A percentile compares a stretch with the other conserved stretches of the same genome.
phyloP scores from a whole-genome alignment of 202 grass and related monocot species.

The Setaria italica region DNA sequence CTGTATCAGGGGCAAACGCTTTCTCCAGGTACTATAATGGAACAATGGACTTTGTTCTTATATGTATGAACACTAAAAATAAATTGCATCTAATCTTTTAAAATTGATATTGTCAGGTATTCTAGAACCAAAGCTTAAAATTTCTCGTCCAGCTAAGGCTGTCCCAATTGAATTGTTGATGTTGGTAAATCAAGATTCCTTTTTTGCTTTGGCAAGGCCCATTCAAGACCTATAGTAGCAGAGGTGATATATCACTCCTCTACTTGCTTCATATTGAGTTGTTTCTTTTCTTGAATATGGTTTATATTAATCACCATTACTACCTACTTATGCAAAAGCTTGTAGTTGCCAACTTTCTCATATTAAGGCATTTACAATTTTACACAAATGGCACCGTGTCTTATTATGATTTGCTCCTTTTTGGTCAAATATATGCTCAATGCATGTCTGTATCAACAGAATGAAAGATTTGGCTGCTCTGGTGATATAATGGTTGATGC shows the following conservation, averaged over 20 bases:
- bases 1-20: conserved; percentile 67
- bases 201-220: conserved; percentile 82
- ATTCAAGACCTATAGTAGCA: conserved; percentile 46
- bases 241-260: conserved; percentile 41
- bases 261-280: not conserved
- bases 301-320: not conserved
- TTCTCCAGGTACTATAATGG: conserved; percentile 64
- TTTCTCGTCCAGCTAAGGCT: conserved; percentile 62
- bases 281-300: not conserved
- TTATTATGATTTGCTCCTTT: conserved; percentile 10
- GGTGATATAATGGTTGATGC: conserved; percentile 65
- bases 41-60: conserved; percentile 12
- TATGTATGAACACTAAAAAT: conserved; percentile 16
- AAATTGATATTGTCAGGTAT: conserved; percentile 57
- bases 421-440: conserved; percentile 54
- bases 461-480: conserved; percentile 74
- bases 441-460: conserved; percentile 66
- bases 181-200: conserved; percentile 67
- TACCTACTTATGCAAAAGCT: not conserved
- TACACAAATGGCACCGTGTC: not conserved
- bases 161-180: conserved; percentile 66
- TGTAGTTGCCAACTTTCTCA: conserved; percentile 11
- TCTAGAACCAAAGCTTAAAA: conserved; percentile 76
- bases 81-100: conserved; percentile 26
- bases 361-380: not conserved